Evolutionary conservation across 108 stramenopile genomes (phyloP).

Genomic region (Cylindrotheca closterium): DNA sequence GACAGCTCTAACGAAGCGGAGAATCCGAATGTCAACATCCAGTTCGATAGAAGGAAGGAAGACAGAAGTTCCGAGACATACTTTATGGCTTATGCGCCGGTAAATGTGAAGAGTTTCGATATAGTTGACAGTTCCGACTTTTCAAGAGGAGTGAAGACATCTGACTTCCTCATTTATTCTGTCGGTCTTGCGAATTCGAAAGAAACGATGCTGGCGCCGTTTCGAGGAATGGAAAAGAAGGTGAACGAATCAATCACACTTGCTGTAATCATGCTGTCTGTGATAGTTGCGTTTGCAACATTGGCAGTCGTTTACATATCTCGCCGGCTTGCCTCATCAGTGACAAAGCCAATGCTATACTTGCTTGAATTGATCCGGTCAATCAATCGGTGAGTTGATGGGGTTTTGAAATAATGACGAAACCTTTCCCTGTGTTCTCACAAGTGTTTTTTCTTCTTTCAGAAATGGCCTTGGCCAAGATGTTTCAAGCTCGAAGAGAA

Average conservation of each 20-base stretch:
- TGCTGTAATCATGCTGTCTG: conserved; percentile 13
- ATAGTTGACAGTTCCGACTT: conserved; percentile 37
- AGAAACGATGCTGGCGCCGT: conserved; percentile 1
- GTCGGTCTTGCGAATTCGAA: conserved; percentile 17
- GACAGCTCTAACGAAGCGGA: not conserved
- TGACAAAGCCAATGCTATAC: conserved; percentile 25
- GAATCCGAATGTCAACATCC: not conserved
- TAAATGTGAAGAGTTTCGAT: conserved; percentile 15
- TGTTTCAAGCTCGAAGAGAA: not conserved
- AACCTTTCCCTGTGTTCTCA: conserved; percentile 21
- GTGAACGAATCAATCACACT: conserved; percentile 5
- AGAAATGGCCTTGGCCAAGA: not conserved
- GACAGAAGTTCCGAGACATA: conserved; percentile 22
- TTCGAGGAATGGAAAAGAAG: conserved; percentile 8
- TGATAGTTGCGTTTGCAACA: conserved; percentile 13
- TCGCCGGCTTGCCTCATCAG: conserved; percentile 12
- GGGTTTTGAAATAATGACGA: conserved; percentile 19
- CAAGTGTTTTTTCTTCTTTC: conserved; percentile 18
- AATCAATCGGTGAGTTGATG: conserved; percentile 21
- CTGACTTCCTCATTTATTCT: conserved; percentile 35
- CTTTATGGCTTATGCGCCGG: conserved; percentile 38
- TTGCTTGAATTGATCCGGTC: conserved; percentile 19
- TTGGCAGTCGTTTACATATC: conserved; percentile 13
- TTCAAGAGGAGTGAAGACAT: conserved; percentile 28
- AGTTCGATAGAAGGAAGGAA: conserved; percentile 13